phyloP scores from a whole-genome alignment of 257 asterid genomes.

The Solanum bulbocastanum region DNA sequence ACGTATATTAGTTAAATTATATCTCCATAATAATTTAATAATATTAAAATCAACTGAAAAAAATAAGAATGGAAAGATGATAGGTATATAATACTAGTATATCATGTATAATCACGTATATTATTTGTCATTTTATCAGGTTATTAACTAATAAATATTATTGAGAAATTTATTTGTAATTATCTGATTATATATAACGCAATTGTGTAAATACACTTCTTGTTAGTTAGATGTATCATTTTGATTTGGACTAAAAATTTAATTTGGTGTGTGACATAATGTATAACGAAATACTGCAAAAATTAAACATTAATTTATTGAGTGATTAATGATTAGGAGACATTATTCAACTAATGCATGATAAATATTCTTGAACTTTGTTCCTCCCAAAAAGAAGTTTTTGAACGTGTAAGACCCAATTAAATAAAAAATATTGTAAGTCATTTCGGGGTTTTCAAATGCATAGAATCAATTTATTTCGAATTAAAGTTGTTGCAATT shows the following conservation, averaged over 20 bases:
- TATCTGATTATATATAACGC: no score
- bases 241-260: not conserved
- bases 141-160: no score
- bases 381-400: not conserved
- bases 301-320: no score
- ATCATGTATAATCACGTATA: no score
- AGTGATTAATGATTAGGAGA: not conserved
- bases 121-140: not conserved
- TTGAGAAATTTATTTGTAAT: no score
- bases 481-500: not conserved
- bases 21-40: not conserved
- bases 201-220: not conserved
- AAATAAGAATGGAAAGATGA: not conserved
- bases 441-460: no score
- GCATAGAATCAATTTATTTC: no score
- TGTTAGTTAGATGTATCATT: not conserved
- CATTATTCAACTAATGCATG: not conserved
- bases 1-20: no score
- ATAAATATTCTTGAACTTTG: not conserved
- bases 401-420: not conserved
- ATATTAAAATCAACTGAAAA: no score
- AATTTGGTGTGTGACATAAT: no score
- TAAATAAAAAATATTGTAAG: no score
- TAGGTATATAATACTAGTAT: not conserved
- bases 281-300: no score